Percentiles rank a stretch among this genome's conserved stretches.
These are phyloP conservation scores for Nakaseomyces bracarensis DNA, from an alignment of 1,139 yeast species.

Conservation along the genomic window DNA sequence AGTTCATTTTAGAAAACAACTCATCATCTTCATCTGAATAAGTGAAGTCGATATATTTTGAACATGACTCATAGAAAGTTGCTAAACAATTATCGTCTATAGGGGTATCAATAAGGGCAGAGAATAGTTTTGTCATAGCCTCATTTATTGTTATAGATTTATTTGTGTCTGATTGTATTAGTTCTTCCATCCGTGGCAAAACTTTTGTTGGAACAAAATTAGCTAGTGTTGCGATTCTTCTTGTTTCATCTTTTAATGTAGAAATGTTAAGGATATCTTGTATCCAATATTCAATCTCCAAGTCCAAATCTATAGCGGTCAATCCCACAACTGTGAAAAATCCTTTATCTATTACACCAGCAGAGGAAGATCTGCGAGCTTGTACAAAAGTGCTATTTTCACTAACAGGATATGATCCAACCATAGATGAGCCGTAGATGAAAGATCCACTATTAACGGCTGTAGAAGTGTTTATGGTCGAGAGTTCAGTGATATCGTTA, in stretches of 20 bases:
- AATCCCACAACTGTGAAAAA: conserved; percentile 3
- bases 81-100: conserved; percentile 26
- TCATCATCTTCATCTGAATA: conserved; percentile 29
- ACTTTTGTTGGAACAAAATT: conserved; percentile 24
- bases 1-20: conserved; percentile 32
- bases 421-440: background rate
- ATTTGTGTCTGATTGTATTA: conserved; percentile 16
- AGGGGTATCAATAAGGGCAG: conserved; percentile 27
- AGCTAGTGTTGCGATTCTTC: conserved; percentile 18
- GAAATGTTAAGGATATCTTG: conserved; percentile 29
- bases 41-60: conserved; percentile 23
- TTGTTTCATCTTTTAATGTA: conserved; percentile 27
- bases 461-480: conserved; percentile 29
- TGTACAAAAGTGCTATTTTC: background rate
- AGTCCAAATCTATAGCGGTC: conserved; percentile 17
- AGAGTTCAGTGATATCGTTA: conserved; percentile 82
- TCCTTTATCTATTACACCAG: conserved; percentile 1
- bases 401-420: conserved; percentile 3
- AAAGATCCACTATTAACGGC: conserved; percentile 11
- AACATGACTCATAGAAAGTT: conserved; percentile 22
- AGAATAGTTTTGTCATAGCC: conserved; percentile 26
- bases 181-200: conserved; percentile 16
- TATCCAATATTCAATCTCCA: conserved; percentile 31
- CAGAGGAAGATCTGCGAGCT: conserved; percentile 2
- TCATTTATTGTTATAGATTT: conserved; percentile 17